phyloP scores from a whole-genome alignment of 169 alveolate genomes.

The Eimeria falciformis region DNA sequence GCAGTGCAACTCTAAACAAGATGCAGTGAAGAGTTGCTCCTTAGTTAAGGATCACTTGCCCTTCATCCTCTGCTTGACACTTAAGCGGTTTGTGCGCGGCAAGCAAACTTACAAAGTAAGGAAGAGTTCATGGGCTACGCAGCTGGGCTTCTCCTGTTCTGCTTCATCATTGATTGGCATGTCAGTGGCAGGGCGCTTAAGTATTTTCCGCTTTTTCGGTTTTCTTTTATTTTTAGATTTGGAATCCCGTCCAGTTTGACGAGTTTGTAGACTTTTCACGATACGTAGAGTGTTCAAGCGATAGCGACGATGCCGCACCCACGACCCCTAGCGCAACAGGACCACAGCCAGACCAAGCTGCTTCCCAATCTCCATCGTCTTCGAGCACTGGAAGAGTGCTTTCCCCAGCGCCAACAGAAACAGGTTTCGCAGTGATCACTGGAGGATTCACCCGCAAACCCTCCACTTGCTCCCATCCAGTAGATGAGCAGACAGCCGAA shows the following conservation, averaged over 20 bases:
- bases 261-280: constrained; percentile 73
- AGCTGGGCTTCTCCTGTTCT: not conserved
- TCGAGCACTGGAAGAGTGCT: too few relatives aligned
- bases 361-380: not conserved
- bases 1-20: constrained; percentile 73
- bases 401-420: too few relatives aligned
- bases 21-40: constrained; percentile 77
- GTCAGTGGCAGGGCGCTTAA: not conserved
- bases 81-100: constrained; percentile 78
- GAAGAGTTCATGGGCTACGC: not conserved
- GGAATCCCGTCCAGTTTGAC: constrained; percentile 79
- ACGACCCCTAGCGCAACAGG: not conserved
- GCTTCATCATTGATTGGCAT: constrained; percentile 1
- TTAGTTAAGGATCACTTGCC: constrained; percentile 76
- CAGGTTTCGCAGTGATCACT: too few relatives aligned
- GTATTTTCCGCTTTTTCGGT: not conserved
- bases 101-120: constrained; percentile 75
- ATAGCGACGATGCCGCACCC: constrained; percentile 29
- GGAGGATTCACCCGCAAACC: too few relatives aligned
- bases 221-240: constrained; percentile 38
- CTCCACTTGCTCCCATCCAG: too few relatives aligned
- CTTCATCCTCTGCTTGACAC: constrained; percentile 71
- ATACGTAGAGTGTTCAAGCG: constrained; percentile 37
- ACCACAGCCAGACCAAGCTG: not conserved
- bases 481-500: too few relatives aligned